These are phyloP conservation scores for Salix viminalis DNA, from an alignment of 345 rosid species.

Conservation along the genomic window DNA sequence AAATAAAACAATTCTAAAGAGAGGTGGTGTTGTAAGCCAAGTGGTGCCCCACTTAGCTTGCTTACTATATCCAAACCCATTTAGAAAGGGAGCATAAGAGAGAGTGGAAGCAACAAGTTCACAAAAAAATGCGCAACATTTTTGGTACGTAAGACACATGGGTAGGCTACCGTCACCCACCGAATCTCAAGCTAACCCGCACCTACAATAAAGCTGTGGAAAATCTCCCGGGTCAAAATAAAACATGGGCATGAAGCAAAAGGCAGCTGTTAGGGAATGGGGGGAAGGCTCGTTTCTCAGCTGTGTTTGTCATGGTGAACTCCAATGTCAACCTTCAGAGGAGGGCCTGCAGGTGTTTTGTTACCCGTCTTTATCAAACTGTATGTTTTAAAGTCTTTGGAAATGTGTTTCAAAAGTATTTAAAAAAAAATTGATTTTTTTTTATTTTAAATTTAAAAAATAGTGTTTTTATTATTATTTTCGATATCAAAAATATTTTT, in stretches of 20 bases:
- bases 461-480: too few species aligned
- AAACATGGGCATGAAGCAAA: neutral
- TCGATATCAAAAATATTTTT: too few species aligned
- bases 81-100: neutral
- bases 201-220: conserved; percentile 14
- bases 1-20: neutral
- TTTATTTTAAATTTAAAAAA: too few species aligned
- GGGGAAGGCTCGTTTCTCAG: neutral
- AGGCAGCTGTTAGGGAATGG: neutral
- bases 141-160: neutral
- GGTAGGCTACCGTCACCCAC: conserved; percentile 31
- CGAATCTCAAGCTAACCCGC: conserved; percentile 33
- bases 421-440: too few species aligned
- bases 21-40: neutral
- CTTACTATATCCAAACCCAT: neutral
- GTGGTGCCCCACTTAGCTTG: neutral
- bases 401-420: too few species aligned
- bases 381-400: too few species aligned
- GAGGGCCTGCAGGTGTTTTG: neutral
- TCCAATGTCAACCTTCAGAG: neutral
- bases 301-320: neutral
- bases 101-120: neutral
- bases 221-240: conserved; percentile 21
- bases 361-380: neutral
- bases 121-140: neutral